Evolutionary conservation across 2,329 filamentous ascomycete genomes (phyloP).

Genomic region (Emmonsia crescens): DNA sequence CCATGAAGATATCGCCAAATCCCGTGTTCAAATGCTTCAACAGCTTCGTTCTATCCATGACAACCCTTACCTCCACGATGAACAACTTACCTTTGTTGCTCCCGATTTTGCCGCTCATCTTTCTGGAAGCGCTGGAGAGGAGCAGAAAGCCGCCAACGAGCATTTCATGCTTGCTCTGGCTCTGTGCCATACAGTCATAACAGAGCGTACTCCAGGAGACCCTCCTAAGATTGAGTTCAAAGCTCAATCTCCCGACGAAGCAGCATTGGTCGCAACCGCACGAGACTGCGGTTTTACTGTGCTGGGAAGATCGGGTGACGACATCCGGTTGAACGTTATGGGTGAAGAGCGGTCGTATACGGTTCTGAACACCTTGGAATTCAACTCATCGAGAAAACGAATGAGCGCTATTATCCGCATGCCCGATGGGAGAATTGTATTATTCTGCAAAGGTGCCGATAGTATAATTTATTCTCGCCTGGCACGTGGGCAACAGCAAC

Average conservation of each 20-base stretch:
- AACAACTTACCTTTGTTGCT: conserved; percentile 83
- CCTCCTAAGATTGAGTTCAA: conserved; percentile 88
- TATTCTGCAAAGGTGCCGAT: conserved; percentile 96
- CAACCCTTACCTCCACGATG: conserved; percentile 84
- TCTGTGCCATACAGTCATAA: conserved; percentile 93
- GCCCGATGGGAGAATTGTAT: conserved; percentile 77
- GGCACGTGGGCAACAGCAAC: conserved; percentile 70
- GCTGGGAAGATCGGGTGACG: conserved; percentile 65
- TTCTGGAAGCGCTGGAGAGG: conserved; percentile 60
- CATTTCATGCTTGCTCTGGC: conserved; percentile 92
- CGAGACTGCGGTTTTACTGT: conserved; percentile 94
- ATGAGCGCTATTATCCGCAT: conserved; percentile 97
- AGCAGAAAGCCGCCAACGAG: conserved; percentile 67
- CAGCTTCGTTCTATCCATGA: conserved; percentile 66
- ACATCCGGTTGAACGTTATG: conserved; percentile 75
- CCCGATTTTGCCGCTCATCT: conserved; percentile 82
- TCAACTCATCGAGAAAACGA: conserved; percentile 90
- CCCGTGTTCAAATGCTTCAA: conserved; percentile 60
- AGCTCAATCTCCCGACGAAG: conserved; percentile 93
- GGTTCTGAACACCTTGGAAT: conserved; percentile 89
- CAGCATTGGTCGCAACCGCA: conserved; percentile 85
- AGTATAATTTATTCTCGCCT: conserved; percentile 93
- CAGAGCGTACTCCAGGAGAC: conserved; percentile 81
- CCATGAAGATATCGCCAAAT: conserved; percentile 65
- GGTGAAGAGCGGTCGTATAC: conserved; percentile 76